These are phyloP conservation scores for Dictyostelium intermedium DNA, from an alignment of 78 protist genomes.

Conservation along the genomic window DNA sequence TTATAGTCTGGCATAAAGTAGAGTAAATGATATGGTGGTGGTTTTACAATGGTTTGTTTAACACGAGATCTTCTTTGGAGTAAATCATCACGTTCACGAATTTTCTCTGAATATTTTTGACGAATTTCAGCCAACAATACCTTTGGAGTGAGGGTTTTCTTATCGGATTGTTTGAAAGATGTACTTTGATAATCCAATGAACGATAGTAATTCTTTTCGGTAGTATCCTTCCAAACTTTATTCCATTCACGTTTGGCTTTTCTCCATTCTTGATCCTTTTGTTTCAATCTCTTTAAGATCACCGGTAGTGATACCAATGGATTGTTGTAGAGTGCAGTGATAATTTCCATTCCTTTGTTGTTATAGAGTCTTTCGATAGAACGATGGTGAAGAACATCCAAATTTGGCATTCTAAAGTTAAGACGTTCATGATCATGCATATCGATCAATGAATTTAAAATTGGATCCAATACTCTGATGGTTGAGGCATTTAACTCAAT, in stretches of 20 bases:
- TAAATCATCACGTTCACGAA: slow-evolving; percentile 41
- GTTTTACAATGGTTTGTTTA: background rate
- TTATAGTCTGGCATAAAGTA: slow-evolving; percentile 56
- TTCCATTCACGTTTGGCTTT: slow-evolving; percentile 85
- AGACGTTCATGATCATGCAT: slow-evolving; percentile 40
- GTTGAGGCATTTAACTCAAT: slow-evolving; percentile 84
- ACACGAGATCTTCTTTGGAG: background rate
- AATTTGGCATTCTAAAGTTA: slow-evolving; percentile 31
- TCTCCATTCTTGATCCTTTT: slow-evolving; percentile 91
- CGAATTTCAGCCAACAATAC: slow-evolving; percentile 49
- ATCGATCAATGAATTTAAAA: slow-evolving; percentile 9
- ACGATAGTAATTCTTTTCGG: slow-evolving; percentile 85
- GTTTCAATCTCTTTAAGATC: slow-evolving; percentile 85
- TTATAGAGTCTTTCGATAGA: slow-evolving; percentile 41
- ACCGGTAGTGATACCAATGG: slow-evolving; percentile 88
- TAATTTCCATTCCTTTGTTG: slow-evolving; percentile 55
- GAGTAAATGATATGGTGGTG: slow-evolving; percentile 63
- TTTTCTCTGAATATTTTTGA: slow-evolving; percentile 66
- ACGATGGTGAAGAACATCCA: slow-evolving; percentile 30
- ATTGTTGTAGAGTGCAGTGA: slow-evolving; percentile 53
- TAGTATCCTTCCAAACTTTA: slow-evolving; percentile 90
- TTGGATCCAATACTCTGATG: slow-evolving; percentile 64
- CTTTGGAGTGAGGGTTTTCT: slow-evolving; percentile 65
- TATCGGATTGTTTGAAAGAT: slow-evolving; percentile 80
- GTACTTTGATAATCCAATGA: slow-evolving; percentile 86